Conservation (phyloP, 345 rosid species). For the Firmiana major region DNA sequence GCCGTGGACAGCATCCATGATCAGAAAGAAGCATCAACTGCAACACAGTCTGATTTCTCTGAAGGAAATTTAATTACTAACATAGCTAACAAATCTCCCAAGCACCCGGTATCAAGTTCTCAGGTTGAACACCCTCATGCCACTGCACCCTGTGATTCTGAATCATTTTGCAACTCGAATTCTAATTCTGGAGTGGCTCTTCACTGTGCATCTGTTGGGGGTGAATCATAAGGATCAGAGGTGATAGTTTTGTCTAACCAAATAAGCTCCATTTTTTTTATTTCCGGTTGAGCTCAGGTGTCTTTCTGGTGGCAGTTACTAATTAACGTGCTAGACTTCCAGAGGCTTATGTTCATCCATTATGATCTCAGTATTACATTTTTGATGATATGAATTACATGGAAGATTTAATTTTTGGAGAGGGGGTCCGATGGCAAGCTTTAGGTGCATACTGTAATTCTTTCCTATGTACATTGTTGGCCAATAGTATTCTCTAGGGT, state of each 20-base stretch:
- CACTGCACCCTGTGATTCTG: conserved; percentile 8
- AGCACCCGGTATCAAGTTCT: neutral
- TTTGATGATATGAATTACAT: neutral
- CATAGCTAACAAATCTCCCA: neutral
- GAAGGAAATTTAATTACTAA: neutral
- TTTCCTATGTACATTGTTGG: neutral
- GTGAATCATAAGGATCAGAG: conserved; percentile 25
- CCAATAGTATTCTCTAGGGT: neutral
- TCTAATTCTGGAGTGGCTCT: conserved; percentile 18
- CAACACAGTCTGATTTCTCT: neutral
- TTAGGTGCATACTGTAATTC: neutral
- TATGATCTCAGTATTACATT: neutral
- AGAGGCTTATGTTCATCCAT: neutral
- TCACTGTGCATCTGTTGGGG: conserved; percentile 24
- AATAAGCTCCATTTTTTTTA: conserved; percentile 7
- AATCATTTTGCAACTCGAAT: conserved; percentile 13
- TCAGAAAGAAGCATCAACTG: conserved; percentile 5
- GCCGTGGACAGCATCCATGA: neutral
- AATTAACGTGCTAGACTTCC: neutral
- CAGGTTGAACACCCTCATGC: neutral
- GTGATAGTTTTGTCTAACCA: conserved; percentile 25
- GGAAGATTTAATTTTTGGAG: neutral
- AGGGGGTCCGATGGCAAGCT: neutral
- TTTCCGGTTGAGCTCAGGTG: neutral
- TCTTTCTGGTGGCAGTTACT: neutral